Conservation (phyloP, 1,139 yeast species). For the Pichia inconspicua region DNA sequence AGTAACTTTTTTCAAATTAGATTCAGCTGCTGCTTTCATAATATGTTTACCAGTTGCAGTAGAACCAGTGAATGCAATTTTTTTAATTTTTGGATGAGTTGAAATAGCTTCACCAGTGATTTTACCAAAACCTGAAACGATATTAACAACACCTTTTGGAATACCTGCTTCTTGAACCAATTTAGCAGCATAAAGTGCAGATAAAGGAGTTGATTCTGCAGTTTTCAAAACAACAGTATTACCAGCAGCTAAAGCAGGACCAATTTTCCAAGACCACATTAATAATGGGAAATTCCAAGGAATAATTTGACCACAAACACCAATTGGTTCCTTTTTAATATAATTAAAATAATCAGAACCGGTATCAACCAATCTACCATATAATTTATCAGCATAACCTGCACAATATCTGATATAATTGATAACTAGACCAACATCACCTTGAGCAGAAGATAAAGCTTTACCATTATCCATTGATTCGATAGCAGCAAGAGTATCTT, state of each 20-base stretch:
- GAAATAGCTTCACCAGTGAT: conserved; percentile 69
- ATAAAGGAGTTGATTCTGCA: conserved; percentile 72
- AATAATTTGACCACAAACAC: conserved; percentile 82
- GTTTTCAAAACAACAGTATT: conserved; percentile 69
- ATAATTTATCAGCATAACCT: conserved; percentile 65
- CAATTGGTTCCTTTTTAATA: conserved; percentile 65
- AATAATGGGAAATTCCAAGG: conserved; percentile 88
- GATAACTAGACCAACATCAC: conserved; percentile 51
- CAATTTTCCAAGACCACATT: conserved; percentile 77
- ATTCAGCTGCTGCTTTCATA: conserved; percentile 63
- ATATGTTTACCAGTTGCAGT: conserved; percentile 67
- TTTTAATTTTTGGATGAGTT: conserved; percentile 60
- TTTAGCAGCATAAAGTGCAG: conserved; percentile 58
- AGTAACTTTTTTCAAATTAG: conserved; percentile 65
- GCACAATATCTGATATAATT: conserved; percentile 56
- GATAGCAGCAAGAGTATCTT: conserved; percentile 50
- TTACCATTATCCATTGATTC: conserved; percentile 79
- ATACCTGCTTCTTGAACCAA: conserved; percentile 63
- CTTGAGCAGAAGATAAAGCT: conserved; percentile 41
- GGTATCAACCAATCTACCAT: conserved; percentile 55
- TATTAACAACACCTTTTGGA: conserved; percentile 74
- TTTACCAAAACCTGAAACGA: conserved; percentile 68
- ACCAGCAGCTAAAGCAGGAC: conserved; percentile 77
- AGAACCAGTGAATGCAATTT: conserved; percentile 80
- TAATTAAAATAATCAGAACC: conserved; percentile 55